A percentile compares a stretch with the other conserved stretches of the same genome.
These are phyloP conservation scores for Amanita exitialis DNA, from an alignment of 768 basidiomycete species.

Conservation along the genomic window DNA sequence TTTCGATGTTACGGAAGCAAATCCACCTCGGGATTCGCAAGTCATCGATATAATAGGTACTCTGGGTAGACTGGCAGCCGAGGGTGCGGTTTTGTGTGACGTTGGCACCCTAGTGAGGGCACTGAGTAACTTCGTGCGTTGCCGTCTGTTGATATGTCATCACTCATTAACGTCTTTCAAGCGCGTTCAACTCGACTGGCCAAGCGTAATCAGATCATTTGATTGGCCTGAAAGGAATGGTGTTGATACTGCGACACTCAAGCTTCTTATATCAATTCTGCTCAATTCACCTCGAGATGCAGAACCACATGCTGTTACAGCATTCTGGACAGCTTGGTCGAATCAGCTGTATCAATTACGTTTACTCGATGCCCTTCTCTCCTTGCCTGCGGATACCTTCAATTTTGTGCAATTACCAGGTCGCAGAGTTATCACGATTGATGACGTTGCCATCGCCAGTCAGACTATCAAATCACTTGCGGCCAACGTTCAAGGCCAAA, in stretches of 20 bases:
- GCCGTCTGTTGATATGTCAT: conserved; percentile 1
- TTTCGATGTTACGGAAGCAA: conserved; percentile 65
- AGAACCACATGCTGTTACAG: conserved; percentile 71
- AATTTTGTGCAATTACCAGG: conserved; percentile 86
- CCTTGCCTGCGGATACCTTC: conserved; percentile 83
- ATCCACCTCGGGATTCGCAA: conserved; percentile 62
- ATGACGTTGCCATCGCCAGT: conserved; percentile 76
- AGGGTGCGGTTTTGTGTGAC: conserved; percentile 67
- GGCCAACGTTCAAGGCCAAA: conserved; percentile 81
- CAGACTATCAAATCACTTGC: conserved; percentile 91
- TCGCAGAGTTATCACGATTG: conserved; percentile 74
- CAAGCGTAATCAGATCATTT: conserved; percentile 74
- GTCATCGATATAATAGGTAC: conserved; percentile 63
- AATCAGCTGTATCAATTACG: conserved; percentile 82
- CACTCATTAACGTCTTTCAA: conserved; percentile 18
- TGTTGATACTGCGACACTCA: conserved; percentile 83
- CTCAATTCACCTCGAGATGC: conserved; percentile 70
- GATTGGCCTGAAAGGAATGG: conserved; percentile 78
- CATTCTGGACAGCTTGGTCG: conserved; percentile 81
- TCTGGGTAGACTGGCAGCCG: conserved; percentile 58
- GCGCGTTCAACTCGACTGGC: conserved; percentile 69
- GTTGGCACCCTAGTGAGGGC: conserved; percentile 66
- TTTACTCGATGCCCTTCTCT: conserved; percentile 81
- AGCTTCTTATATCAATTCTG: conserved; percentile 82
- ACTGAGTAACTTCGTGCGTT: conserved; percentile 63